Evolutionary conservation across 768 basidiomycete genomes (phyloP), one percentile per base, ranked within the genome.

Genomic region (Boletus pseudopeckii): DNA sequence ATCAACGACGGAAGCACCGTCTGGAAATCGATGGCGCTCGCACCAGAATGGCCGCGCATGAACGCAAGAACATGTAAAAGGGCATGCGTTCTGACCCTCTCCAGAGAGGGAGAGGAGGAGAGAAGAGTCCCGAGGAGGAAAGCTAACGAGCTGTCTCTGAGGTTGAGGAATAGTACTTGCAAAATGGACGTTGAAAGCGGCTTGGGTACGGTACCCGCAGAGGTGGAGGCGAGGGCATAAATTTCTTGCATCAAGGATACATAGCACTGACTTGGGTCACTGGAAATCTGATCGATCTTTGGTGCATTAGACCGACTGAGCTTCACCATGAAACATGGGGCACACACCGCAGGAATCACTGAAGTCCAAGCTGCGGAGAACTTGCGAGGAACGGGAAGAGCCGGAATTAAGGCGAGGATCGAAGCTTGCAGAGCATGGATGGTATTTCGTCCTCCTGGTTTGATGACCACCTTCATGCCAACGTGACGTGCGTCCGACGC

Each of bases 91-190:
- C 71, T 77, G 54, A 75, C 76, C 45, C 71, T 59, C 20, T 70
- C 63, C 10, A 64, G 56, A 14, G 63, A 48, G 10, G 65, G 56
- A 10, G 62, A 62, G 1, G 65, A 61, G 4, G 74, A 74, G 80
- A 88, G 91, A 24, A 72, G 56, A n/a, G 88, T 64, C 0, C 89
- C 86, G 0, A 87, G 81, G 11, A 99, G 80, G 75, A 99, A 96
- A 0, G 84, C 76, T 13, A 98, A 73, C 0, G 88, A 77, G 50
- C 86, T 86, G 30, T 86, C 81, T 48, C 80, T 82, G 13, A 96
- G 73, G 52, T 77, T 81, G 32, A 78, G 70, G 64, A 98, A 92
- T 4, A 95, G 71, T 0, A 75, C 65, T 52, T 77, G 80, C 22
- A 93, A 77, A 45, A 94, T 68, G 15, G 74, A 71, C 1, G 78